phyloP scores from a whole-genome alignment of 2,329 filamentous ascomycete genomes.

The Stemphylium vesicarium region DNA sequence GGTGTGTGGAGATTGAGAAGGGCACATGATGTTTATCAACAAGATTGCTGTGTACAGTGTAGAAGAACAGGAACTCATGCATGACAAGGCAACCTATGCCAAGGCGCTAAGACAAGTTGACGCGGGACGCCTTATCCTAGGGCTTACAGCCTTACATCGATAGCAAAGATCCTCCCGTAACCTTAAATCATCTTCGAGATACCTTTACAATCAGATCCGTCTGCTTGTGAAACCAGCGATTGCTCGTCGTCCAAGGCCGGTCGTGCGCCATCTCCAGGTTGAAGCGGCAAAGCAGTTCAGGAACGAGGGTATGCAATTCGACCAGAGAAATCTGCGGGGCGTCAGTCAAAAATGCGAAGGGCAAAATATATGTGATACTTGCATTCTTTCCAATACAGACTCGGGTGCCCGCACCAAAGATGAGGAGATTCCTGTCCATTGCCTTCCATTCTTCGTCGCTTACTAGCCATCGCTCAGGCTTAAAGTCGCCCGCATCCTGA shows the following conservation, averaged over 20 bases:
- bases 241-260: slow-evolving; percentile 24
- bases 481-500: slow-evolving; percentile 48
- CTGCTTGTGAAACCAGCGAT: slow-evolving; percentile 23
- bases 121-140: too few species aligned
- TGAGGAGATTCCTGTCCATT: slow-evolving; percentile 42
- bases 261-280: slow-evolving; percentile 24
- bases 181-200: slow-evolving; percentile 43
- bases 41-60: too few species aligned
- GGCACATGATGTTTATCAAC: too few species aligned
- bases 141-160: too few species aligned
- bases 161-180: too few species aligned
- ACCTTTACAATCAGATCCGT: slow-evolving; percentile 53
- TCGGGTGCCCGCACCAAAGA: slow-evolving; percentile 46
- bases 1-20: too few species aligned
- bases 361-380: not conserved
- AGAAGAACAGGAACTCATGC: too few species aligned
- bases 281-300: slow-evolving; percentile 29
- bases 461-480: slow-evolving; percentile 56
- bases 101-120: too few species aligned
- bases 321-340: slow-evolving; percentile 15
- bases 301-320: slow-evolving; percentile 30
- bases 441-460: slow-evolving; percentile 16
- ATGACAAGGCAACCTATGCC: too few species aligned
- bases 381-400: slow-evolving; percentile 43
- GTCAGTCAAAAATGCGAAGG: slow-evolving; percentile 15